A percentile compares a stretch with the other conserved stretches of the same genome.
These are phyloP conservation scores for Phytophthora capsici DNA, from an alignment of 352 stramenopile species.

Conservation along the genomic window DNA sequence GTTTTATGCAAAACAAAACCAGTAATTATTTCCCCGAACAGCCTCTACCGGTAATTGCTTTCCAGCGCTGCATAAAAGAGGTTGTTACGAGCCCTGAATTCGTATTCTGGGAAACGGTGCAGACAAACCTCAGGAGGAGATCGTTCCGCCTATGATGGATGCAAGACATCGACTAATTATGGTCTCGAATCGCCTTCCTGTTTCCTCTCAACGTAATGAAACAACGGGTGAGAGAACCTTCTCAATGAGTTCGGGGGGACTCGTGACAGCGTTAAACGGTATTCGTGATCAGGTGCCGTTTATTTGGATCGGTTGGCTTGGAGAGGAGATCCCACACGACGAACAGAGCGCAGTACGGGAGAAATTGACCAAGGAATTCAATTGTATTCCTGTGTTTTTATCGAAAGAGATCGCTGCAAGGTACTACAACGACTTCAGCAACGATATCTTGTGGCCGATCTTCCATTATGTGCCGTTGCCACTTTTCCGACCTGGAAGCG, in stretches of 20 bases:
- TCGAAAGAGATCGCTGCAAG: slow-evolving; percentile 88
- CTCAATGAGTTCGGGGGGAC: slow-evolving; percentile 86
- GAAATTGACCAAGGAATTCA: slow-evolving; percentile 88
- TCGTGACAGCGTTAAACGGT: slow-evolving; percentile 90
- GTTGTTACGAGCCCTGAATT: no score
- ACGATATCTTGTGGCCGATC: slow-evolving; percentile 92
- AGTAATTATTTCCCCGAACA: no score
- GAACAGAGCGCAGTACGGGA: slow-evolving; percentile 84
- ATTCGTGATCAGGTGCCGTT: slow-evolving; percentile 90
- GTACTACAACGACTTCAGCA: slow-evolving; percentile 94
- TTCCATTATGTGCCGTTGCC: slow-evolving; percentile 93
- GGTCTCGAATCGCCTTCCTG: slow-evolving; percentile 92
- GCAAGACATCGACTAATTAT: slow-evolving; percentile 85
- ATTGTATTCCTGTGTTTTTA: slow-evolving; percentile 90
- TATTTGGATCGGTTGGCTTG: slow-evolving; percentile 93
- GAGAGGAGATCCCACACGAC: slow-evolving; percentile 85
- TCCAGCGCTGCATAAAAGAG: neutral
- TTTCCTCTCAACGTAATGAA: slow-evolving; percentile 89
- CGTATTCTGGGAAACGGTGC: no score
- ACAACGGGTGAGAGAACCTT: slow-evolving; percentile 88
- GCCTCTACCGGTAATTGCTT: no score
- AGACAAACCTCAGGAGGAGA: slow-evolving; percentile 79
- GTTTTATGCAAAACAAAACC: no score
- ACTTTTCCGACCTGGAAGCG: slow-evolving; percentile 82
- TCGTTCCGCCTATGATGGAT: slow-evolving; percentile 67